Evolutionary conservation across 176 grass and related monocot species (phyloP), one percentile per base, ranked within the genome.

Genomic region (Elaeis guineensis): DNA sequence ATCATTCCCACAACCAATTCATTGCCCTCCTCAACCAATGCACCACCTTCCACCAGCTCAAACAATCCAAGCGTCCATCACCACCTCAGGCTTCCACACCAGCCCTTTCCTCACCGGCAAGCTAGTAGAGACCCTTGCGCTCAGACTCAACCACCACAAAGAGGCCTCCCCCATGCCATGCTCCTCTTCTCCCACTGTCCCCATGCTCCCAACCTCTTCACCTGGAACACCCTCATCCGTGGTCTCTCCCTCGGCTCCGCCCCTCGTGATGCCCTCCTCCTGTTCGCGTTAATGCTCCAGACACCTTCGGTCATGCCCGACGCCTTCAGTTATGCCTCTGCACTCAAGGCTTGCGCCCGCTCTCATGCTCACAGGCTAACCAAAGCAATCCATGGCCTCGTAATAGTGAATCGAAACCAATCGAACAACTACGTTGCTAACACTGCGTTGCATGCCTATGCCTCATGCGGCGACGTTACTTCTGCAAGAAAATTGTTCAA

Each of bases 151-250:
- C 25, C 26, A 55, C 17, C 52, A 35, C 25, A 28, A 16, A 4
- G 18, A 55, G 5, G 12, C 25, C 65, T 68, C 12, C 52, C 51
- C 28, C 18, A 68, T 23, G 65, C 52, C 25, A 19, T 68, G 52
- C 52, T 21, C 28, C 51, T 68, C 17, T 39, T 68, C 26, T 55
- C 9, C 35, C 35, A 68, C n/a, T 54, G 51, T 26, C 9, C 28
- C 8, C 65, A 39, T 6, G 26, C 65, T 0, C 65, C 65, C 26
- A 68, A 56, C 17, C 65, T 68, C 52, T 56, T 56, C 26, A 39
- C 52, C 15, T 68, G 65, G 52, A 68, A 68, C 52, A 55, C 65
- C 5, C 65, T 68, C 52, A 44, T 68, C 28, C 32, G 65, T 5
- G 65, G 23, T 4, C n/a, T 68, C 4, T 44, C 52, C 0, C 25